Conservation (phyloP, 2,329 filamentous ascomycete species). For the Phialophora macrospora region DNA sequence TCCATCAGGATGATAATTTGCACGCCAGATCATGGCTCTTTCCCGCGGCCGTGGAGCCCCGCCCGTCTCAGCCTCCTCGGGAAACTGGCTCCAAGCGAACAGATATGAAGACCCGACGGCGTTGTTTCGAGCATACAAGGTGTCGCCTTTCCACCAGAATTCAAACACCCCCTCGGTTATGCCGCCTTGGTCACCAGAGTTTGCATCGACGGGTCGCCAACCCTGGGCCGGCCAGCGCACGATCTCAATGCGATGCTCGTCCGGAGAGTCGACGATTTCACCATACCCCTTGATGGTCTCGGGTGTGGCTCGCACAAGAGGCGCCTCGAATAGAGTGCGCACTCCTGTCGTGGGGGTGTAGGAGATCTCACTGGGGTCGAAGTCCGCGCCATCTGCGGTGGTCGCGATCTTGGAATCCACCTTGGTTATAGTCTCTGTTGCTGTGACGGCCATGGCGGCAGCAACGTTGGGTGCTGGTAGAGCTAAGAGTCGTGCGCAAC, state of each 20-base stretch:
- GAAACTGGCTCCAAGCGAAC: slow-evolving; percentile 30
- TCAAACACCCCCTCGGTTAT: slow-evolving; percentile 27
- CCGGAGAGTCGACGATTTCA: slow-evolving; percentile 22
- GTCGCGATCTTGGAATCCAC: background rate
- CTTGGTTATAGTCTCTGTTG: background rate
- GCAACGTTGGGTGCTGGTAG: background rate
- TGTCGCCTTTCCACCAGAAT: slow-evolving; percentile 32
- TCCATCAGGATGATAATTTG: slow-evolving; percentile 28
- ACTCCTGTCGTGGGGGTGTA: slow-evolving; percentile 26
- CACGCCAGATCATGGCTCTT: slow-evolving; percentile 25
- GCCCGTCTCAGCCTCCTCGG: slow-evolving; percentile 14
- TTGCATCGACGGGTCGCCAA: slow-evolving; percentile 23
- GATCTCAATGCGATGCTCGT: slow-evolving; percentile 25
- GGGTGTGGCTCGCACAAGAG: slow-evolving; percentile 19
- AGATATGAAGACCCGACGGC: slow-evolving; percentile 26
- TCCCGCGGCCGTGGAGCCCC: slow-evolving; percentile 18
- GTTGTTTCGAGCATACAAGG: slow-evolving; percentile 28
- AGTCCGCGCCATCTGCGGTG: slow-evolving; percentile 1
- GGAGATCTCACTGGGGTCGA: slow-evolving; percentile 23
- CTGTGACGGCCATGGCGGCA: slow-evolving; percentile 9
- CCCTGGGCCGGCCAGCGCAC: slow-evolving; percentile 26
- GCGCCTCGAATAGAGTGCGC: slow-evolving; percentile 19
- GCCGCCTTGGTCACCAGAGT: slow-evolving; percentile 28
- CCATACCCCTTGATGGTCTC: slow-evolving; percentile 27
- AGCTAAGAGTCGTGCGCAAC: background rate